Percentiles rank a stretch among this genome's conserved stretches.
phyloP scores from a whole-genome alignment of 345 rosid genomes.

The Salix suchowensis region DNA sequence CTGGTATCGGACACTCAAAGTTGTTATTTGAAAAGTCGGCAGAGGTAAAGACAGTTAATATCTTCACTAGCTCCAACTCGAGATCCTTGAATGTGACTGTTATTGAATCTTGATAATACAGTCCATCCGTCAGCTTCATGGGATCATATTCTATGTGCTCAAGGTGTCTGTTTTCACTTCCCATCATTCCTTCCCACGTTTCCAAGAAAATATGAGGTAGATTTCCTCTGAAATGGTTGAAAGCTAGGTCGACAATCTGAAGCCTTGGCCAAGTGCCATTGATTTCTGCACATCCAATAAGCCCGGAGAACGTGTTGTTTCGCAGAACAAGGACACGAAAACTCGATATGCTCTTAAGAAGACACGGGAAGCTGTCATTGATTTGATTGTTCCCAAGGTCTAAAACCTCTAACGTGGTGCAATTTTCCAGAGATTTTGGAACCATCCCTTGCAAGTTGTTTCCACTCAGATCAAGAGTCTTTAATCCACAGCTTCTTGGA shows the following conservation, averaged over 20 bases:
- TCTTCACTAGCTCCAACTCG: conserved; percentile 33
- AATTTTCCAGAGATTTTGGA: conserved; percentile 28
- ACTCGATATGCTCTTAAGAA: conserved; percentile 19
- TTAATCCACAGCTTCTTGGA: conserved; percentile 5
- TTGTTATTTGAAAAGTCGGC: conserved; percentile 14
- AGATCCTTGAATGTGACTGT: conserved; percentile 41
- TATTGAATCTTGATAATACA: conserved; percentile 32
- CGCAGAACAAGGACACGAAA: conserved; percentile 36
- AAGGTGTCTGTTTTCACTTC: background rate
- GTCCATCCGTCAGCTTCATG: fast-evolving
- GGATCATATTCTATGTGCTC: conserved; percentile 18
- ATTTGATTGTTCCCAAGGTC: conserved; percentile 35
- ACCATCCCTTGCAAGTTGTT: conserved; percentile 32
- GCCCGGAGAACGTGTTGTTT: conserved; percentile 24
- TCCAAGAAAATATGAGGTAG: conserved; percentile 7
- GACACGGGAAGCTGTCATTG: conserved; percentile 34
- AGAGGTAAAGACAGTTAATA: conserved; percentile 26
- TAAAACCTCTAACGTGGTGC: conserved; percentile 31
- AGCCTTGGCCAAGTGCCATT: conserved; percentile 11
- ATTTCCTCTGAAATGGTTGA: conserved; percentile 28
- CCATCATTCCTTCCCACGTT: conserved; percentile 37
- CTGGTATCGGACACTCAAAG: conserved; percentile 16
- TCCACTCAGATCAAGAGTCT: conserved; percentile 34
- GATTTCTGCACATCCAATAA: background rate
- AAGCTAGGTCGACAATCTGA: conserved; percentile 40